Evolutionary conservation across 1,284 basidiomycete genomes (phyloP).

Genomic region (Peniophora sp.): DNA sequence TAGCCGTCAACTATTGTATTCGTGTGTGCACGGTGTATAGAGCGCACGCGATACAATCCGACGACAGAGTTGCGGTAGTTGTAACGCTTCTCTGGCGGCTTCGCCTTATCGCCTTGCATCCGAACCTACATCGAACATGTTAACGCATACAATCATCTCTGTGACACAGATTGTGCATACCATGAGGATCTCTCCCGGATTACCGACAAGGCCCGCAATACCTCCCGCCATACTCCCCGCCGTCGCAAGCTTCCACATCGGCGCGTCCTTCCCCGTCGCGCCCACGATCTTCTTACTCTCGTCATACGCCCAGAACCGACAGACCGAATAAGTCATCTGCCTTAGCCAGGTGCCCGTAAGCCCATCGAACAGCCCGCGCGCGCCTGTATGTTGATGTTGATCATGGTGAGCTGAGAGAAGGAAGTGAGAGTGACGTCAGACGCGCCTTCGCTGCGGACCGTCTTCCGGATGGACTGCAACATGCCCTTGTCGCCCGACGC

Average conservation of each 20-base stretch:
- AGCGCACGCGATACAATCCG: conserved; percentile 68
- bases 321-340: conserved; percentile 91
- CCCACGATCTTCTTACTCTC: conserved; percentile 80
- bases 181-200: conserved; percentile 60
- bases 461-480: conserved; percentile 74
- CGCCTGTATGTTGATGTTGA: conserved; percentile 33
- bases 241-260: conserved; percentile 73
- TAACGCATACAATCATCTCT: conserved; percentile 48
- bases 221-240: conserved; percentile 82
- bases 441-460: conserved; percentile 58
- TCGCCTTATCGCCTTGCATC: conserved; percentile 84
- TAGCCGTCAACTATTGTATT: not conserved
- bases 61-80: conserved; percentile 86
- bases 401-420: not conserved
- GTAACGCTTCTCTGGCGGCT: conserved; percentile 75
- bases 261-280: conserved; percentile 48
- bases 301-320: conserved; percentile 91
- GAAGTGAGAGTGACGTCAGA: conserved; percentile 5
- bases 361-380: conserved; percentile 77
- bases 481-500: conserved; percentile 84
- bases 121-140: conserved; percentile 63
- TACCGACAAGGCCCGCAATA: conserved; percentile 79
- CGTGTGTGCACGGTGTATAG: not conserved
- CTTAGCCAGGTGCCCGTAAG: conserved; percentile 85
- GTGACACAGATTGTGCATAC: conserved; percentile 1